Evolutionary conservation across 441 rosid species (phyloP), one percentile per base, ranked within the genome.

Genomic region (Arabidopsis hybrid): DNA sequence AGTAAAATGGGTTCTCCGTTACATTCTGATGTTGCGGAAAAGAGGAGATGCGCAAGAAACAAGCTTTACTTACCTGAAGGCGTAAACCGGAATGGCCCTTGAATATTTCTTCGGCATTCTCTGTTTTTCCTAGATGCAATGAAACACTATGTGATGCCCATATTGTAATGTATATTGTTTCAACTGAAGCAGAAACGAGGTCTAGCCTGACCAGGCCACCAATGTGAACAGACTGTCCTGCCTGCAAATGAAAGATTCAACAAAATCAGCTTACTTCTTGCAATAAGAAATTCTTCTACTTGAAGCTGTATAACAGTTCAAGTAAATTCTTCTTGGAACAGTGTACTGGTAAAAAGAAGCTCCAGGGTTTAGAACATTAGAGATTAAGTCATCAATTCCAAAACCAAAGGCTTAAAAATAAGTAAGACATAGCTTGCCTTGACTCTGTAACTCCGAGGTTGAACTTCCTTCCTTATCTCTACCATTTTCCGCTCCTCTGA

Each of bases 401-500:
- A 21, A 21, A 21, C 26, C 26, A 21, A 21, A 21, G 26, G 26
- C 26, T 21, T 21, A 21, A 21, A 21, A 21, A 21, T 21, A 21
- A 21, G 26, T 21, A 21, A 21, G 26, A 21, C 26, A 21, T 21
- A 29, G 69, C 87, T 71, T 84, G 77, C 97, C 96, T 87, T 89
- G 58, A 85, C 81, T 77, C 98, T 86, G 55, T 85, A 93, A 35
- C 88, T 71, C 76, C 95, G 90, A 80, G 98, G 93, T 79, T 90
- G 86, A 60, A 91, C 81, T 82, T 90, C 91, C 66, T 91, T 91
- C 29, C 95, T 74, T 59, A 91, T 86, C 86, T 94, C 96, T 51
- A 91, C 82, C 92, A 90, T 89, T 63, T 91, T 91, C 85, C 89
- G 88, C 80, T 93, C 97, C 47, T 93, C 96, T 43, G 91, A 73